Conservation (phyloP, 2,329 filamentous ascomycete species). For the Fusarium tupiense region DNA sequence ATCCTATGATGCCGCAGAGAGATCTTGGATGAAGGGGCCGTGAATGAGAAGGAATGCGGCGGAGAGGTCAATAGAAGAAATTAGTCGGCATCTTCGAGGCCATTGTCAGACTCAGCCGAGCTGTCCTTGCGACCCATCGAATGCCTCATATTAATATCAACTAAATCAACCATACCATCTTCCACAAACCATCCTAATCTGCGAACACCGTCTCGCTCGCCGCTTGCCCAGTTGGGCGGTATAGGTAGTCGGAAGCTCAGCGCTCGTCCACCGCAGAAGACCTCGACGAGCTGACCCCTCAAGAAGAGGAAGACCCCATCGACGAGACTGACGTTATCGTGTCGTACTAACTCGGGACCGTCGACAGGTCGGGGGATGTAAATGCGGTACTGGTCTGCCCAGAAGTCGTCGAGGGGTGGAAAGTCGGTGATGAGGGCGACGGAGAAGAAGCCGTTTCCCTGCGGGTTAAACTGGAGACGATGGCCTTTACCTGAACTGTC, state of each 20-base stretch:
- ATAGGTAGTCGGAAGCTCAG: slow-evolving; percentile 44
- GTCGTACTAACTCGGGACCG: slow-evolving; percentile 49
- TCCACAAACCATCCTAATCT: slow-evolving; percentile 47
- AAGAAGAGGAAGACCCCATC: slow-evolving; percentile 41
- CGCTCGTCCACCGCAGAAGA: slow-evolving; percentile 45
- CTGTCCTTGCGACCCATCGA: slow-evolving; percentile 27
- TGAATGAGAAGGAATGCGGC: background rate
- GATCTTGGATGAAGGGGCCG: slow-evolving; percentile 29
- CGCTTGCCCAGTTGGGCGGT: slow-evolving; percentile 13
- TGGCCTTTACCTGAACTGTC: slow-evolving; percentile 42
- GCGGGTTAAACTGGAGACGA: slow-evolving; percentile 39
- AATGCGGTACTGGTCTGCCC: slow-evolving; percentile 50
- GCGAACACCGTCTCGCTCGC: slow-evolving; percentile 22
- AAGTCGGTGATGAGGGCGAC: slow-evolving; percentile 45
- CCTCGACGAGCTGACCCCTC: slow-evolving; percentile 42
- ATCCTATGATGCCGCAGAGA: slow-evolving; percentile 39
- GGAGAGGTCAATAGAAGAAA: slow-evolving; percentile 9
- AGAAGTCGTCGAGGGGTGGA: slow-evolving; percentile 50
- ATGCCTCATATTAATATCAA: slow-evolving; percentile 40
- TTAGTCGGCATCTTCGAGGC: slow-evolving; percentile 34
- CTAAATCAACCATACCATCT: slow-evolving; percentile 43
- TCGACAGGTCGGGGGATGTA: slow-evolving; percentile 47
- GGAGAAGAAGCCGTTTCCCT: slow-evolving; percentile 36
- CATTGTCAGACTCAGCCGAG: slow-evolving; percentile 30
- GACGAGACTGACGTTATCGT: slow-evolving; percentile 42